Evolutionary conservation across 176 grass and related monocot genomes (phyloP).

Genomic region (Raddia guianensis): DNA sequence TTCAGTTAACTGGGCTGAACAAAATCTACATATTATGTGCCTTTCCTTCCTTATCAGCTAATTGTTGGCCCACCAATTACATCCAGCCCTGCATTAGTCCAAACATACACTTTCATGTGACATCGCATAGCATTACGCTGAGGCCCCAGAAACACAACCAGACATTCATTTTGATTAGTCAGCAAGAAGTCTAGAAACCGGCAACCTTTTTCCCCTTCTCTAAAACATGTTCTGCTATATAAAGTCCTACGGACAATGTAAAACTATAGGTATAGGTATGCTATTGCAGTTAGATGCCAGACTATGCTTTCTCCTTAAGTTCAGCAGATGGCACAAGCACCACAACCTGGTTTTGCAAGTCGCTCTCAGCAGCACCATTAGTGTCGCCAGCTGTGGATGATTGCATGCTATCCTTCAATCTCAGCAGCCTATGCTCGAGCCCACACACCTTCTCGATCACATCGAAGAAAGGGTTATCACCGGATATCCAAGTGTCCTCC

Average conservation of each 20-base stretch:
- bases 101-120: background rate
- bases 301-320: conserved; percentile 61
- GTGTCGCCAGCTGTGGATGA: conserved; percentile 9
- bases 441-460: conserved; percentile 60
- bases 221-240: conserved; percentile 42
- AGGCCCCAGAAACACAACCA: conserved; percentile 12
- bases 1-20: too few relatives aligned
- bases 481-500: conserved; percentile 4
- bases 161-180: conserved; percentile 11
- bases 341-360: conserved; percentile 40
- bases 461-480: conserved; percentile 54
- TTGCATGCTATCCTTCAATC: conserved; percentile 59
- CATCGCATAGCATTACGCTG: background rate
- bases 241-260: conserved; percentile 29
- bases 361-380: background rate
- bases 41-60: too few relatives aligned
- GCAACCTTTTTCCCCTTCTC: conserved; percentile 3
- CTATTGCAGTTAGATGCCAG: conserved; percentile 9
- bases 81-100: background rate
- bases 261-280: background rate
- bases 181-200: conserved; percentile 17
- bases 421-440: conserved; percentile 65
- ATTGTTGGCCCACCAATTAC: too few relatives aligned
- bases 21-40: too few relatives aligned
- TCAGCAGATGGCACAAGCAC: conserved; percentile 70